Percentiles rank a stretch among this genome's conserved stretches.
Conservation (phyloP, 192 early-diverging fungal species). For the Thamnidium elegans region DNA sequence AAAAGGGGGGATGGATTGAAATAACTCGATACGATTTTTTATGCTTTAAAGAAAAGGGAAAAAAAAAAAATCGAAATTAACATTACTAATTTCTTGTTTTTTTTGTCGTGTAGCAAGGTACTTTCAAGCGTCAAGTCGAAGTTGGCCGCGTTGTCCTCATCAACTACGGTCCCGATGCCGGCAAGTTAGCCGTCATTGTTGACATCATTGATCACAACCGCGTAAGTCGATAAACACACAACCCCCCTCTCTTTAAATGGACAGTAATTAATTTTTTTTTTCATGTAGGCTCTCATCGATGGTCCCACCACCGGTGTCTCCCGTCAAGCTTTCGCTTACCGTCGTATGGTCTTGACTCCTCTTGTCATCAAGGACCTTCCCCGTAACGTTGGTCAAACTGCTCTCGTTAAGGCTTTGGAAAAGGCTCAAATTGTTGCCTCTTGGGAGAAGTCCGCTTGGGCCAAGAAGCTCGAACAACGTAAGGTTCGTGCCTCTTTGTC, state of each 20-base stretch:
- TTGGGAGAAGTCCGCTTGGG: slow-evolving; percentile 92
- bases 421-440: slow-evolving; percentile 75
- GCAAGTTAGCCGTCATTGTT: slow-evolving; percentile 98
- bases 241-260: slow-evolving; percentile 2
- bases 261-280: not conserved
- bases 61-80: not conserved
- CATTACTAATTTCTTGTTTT: slow-evolving; percentile 5
- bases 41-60: not conserved
- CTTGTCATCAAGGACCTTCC: slow-evolving; percentile 83
- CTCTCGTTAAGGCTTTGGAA: slow-evolving; percentile 81
- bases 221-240: slow-evolving; percentile 38
- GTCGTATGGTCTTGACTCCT: slow-evolving; percentile 89
- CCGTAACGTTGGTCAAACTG: slow-evolving; percentile 71
- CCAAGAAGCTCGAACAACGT: slow-evolving; percentile 92
- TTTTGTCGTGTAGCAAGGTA: slow-evolving; percentile 35
- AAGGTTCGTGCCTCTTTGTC: slow-evolving; percentile 70
- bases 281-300: slow-evolving; percentile 82
- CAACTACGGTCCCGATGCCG: slow-evolving; percentile 89
- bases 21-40: not conserved
- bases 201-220: slow-evolving; percentile 99
- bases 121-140: slow-evolving; percentile 93
- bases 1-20: not conserved
- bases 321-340: slow-evolving; percentile 87
- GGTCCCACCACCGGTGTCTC: slow-evolving; percentile 93
- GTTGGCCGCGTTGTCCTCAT: slow-evolving; percentile 97